A percentile compares a stretch with the other conserved stretches of the same genome.
Conservation (phyloP, 2,329 filamentous ascomycete genomes). For the Cercospora sojina region DNA sequence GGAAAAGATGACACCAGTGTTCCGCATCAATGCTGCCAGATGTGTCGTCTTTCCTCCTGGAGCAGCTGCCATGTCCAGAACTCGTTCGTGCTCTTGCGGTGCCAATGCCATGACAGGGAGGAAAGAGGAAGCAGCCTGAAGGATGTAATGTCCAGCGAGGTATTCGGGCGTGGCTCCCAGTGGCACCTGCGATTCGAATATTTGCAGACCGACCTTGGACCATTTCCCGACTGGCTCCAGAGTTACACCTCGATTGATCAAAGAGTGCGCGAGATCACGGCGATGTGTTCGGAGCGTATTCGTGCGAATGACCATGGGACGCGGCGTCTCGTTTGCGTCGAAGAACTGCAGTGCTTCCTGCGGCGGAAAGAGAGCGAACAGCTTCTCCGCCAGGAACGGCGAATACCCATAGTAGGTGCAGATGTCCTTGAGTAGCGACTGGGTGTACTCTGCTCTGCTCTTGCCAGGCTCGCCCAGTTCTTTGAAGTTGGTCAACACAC, state of each 20-base stretch:
- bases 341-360: constrained; percentile 97
- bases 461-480: constrained; percentile 76
- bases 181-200: constrained; percentile 86
- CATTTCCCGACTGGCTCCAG: constrained; percentile 97
- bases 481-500: constrained; percentile 84
- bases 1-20: constrained; percentile 91
- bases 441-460: constrained; percentile 83
- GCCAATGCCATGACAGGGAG: constrained; percentile 96
- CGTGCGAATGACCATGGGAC: constrained; percentile 92
- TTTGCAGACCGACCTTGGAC: constrained; percentile 95
- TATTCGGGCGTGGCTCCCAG: constrained; percentile 97
- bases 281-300: constrained; percentile 83
- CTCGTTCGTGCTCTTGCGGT: constrained; percentile 86
- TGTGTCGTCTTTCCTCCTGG: constrained; percentile 96
- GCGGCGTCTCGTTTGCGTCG: constrained; percentile 93
- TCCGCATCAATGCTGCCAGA: constrained; percentile 95
- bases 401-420: constrained; percentile 98
- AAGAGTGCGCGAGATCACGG: constrained; percentile 80
- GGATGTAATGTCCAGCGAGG: constrained; percentile 93
- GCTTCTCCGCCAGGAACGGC: constrained; percentile 89
- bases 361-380: constrained; percentile 87
- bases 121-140: constrained; percentile 95
- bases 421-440: constrained; percentile 84
- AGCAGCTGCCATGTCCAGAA: constrained; percentile 92
- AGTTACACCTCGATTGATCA: constrained; percentile 95